Conservation (phyloP, 345 rosid genomes). For the Moringa oleifera region DNA sequence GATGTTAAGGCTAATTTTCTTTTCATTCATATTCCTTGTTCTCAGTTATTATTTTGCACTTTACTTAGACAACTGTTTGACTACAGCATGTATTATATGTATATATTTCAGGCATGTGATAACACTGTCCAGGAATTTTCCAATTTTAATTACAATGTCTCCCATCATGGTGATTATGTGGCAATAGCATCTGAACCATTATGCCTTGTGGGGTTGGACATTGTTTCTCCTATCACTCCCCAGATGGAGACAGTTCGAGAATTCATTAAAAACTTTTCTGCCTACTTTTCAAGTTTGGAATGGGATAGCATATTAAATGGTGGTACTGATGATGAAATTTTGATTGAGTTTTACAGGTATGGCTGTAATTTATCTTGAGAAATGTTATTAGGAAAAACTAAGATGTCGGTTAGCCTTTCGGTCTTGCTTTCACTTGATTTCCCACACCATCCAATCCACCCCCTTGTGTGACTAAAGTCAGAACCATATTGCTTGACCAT, state of each 20-base stretch:
- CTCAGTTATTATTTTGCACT: neutral
- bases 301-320: constrained; percentile 45
- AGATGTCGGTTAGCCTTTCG: no score
- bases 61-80: neutral
- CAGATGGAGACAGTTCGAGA: constrained; percentile 34
- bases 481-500: no score
- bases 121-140: constrained; percentile 27
- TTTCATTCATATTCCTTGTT: neutral
- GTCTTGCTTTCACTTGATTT: no score
- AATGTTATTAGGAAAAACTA: constrained; percentile 4
- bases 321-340: constrained; percentile 29
- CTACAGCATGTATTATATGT: neutral
- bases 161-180: constrained; percentile 73
- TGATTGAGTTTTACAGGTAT: constrained; percentile 62
- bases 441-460: no score
- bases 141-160: constrained; percentile 65
- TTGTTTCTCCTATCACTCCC: constrained; percentile 38
- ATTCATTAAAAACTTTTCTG: constrained; percentile 41
- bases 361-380: neutral
- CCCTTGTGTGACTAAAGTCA: no score
- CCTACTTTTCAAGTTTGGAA: constrained; percentile 54
- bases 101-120: constrained; percentile 33
- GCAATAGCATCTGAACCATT: constrained; percentile 70
- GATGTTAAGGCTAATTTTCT: neutral
- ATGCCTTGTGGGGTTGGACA: constrained; percentile 63